Percentiles rank a stretch among this genome's conserved stretches.
These are phyloP conservation scores for Urochloa ruziziensis DNA, from an alignment of 176 grass and related monocot genomes.

Conservation along the genomic window DNA sequence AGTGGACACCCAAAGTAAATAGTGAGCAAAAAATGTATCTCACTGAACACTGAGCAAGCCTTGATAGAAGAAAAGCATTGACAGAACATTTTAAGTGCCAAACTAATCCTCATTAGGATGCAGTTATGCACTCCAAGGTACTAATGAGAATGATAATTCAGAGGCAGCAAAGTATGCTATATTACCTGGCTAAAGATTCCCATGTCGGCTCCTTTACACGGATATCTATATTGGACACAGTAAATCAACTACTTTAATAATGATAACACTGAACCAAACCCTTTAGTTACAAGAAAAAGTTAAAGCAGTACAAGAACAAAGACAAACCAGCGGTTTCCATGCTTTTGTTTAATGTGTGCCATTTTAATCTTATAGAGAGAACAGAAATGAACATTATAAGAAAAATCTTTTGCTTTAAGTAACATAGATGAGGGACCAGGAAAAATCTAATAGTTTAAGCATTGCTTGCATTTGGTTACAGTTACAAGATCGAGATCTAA, in stretches of 20 bases:
- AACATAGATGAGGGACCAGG: not conserved
- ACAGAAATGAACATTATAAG: not conserved
- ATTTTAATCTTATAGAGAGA: not conserved
- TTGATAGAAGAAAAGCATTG: not conserved
- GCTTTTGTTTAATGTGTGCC: not conserved
- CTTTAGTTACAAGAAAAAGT: not conserved
- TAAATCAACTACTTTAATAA: not conserved
- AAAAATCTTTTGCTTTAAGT: not conserved
- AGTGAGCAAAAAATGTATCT: not conserved
- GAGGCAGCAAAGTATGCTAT: not conserved
- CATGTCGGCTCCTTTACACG: constrained; percentile 90
- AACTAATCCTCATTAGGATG: not conserved
- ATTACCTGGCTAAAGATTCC: constrained; percentile 91
- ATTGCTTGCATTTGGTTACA: not conserved
- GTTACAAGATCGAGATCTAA: not conserved
- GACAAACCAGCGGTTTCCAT: not conserved
- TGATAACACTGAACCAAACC: not conserved
- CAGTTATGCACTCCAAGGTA: not conserved
- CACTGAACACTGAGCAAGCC: not conserved
- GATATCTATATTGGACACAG: constrained; percentile 58
- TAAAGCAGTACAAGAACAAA: not conserved
- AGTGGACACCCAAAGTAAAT: constrained; percentile 21
- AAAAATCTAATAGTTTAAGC: not conserved
- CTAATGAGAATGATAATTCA: not conserved
- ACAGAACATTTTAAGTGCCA: not conserved